phyloP scores from a whole-genome alignment of 768 basidiomycete species.

The Mycena latifolia region DNA sequence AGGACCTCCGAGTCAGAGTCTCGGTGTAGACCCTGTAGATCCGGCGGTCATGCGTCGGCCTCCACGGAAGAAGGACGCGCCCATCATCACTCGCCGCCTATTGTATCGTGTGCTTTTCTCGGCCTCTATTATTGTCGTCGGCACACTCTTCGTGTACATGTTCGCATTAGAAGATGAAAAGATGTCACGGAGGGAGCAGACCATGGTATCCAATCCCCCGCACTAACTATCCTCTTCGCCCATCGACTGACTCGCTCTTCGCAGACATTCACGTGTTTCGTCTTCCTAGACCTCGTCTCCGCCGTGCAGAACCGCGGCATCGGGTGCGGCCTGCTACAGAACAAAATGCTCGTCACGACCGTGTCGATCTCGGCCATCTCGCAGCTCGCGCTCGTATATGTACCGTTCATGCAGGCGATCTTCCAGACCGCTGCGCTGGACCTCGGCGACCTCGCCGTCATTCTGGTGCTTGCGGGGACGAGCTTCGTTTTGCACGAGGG shows the following conservation, averaged over 20 bases:
- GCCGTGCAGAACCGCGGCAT: constrained; percentile 95
- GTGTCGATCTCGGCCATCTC: constrained; percentile 88
- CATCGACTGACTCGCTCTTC: constrained; percentile 6
- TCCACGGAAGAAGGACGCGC: constrained; percentile 92
- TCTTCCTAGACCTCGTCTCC: constrained; percentile 96
- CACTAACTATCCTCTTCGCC: neutral
- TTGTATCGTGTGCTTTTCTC: constrained; percentile 91
- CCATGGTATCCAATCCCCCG: constrained; percentile 78
- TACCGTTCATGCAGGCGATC: constrained; percentile 90
- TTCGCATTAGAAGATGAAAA: constrained; percentile 87
- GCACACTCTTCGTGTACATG: constrained; percentile 89
- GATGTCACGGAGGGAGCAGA: constrained; percentile 91
- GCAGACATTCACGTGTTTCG: constrained; percentile 98
- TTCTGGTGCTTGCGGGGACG: constrained; percentile 74
- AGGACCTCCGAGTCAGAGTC: constrained; percentile 95
- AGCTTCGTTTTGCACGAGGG: constrained; percentile 84
- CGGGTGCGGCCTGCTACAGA: constrained; percentile 84
- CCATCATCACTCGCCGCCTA: constrained; percentile 83
- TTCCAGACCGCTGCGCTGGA: constrained; percentile 94
- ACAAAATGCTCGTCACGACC: constrained; percentile 91
- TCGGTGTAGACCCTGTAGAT: constrained; percentile 97
- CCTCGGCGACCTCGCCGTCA: constrained; percentile 73
- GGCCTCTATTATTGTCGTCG: constrained; percentile 90
- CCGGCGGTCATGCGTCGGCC: constrained; percentile 92
- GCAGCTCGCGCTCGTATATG: constrained; percentile 89